Percentiles rank a stretch among this genome's conserved stretches.
These are phyloP conservation scores for Tritrichomonas musculus DNA, from an alignment of 208 protist genomes.

Conservation along the genomic window DNA sequence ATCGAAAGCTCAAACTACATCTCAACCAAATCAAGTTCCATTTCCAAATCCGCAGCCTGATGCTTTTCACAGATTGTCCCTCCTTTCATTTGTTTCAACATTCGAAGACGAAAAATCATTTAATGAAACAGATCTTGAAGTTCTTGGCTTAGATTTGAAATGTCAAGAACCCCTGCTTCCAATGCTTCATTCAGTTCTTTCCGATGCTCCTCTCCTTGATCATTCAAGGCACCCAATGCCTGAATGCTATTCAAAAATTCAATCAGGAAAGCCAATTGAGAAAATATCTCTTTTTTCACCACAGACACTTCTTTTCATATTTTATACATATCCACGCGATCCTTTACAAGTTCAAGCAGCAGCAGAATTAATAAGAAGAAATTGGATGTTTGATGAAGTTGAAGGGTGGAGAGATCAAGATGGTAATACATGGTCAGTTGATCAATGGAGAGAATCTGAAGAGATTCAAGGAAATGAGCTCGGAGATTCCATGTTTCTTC, in stretches of 20 bases:
- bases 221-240: slow-evolving; percentile 3
- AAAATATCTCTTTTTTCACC: neutral
- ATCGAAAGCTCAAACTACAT: too few species aligned
- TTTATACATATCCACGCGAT: neutral
- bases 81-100: neutral
- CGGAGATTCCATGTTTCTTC: too few species aligned
- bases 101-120: neutral
- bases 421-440: neutral
- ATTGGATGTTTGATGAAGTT: neutral
- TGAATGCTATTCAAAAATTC: neutral
- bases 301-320: neutral
- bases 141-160: neutral
- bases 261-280: neutral
- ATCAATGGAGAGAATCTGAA: neutral
- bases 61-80: neutral
- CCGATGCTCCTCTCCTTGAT: slow-evolving; percentile 11
- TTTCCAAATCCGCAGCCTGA: neutral
- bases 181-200: slow-evolving; percentile 29
- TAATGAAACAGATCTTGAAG: neutral
- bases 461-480: too few species aligned
- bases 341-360: neutral
- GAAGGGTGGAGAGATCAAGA: neutral
- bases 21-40: too few species aligned
- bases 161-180: neutral
- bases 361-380: neutral